Evolutionary conservation across 2,329 filamentous ascomycete genomes (phyloP), one percentile per base, ranked within the genome.

Genomic region (Colletotrichum spinosum): DNA sequence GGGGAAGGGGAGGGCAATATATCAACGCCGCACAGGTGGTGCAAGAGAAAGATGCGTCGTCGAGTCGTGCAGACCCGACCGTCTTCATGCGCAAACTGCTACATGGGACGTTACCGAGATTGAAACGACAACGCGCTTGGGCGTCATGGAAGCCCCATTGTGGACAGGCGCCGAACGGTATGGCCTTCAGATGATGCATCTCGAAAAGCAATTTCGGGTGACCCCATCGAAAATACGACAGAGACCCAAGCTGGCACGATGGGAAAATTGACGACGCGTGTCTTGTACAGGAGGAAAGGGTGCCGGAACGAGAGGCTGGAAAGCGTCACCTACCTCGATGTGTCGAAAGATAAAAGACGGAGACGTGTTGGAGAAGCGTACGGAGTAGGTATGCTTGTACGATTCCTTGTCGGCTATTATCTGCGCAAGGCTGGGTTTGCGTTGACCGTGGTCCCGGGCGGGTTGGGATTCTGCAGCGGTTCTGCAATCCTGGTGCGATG

Each of bases 91-190:
- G 63, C 63, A 59, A 50, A 64, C 63, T 67, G 60, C 63, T 64
- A 64, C 63, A 67, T 67, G 63, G 63, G 63, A 67, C 54, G 63
- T 67, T 67, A 54, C 63, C 60, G 63, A 67, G 59, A 67, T 67
- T 67, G 63, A 67, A 67, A 67, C 59, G 37, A 49, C 52, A 38
- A 67, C 63, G 48, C 59, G 63, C 60, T 64, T 63, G 52, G 53
- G 59, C 63, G 42, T 67, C 53, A 45, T 55, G 54, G 33, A 55
- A 64, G 53, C 60, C 60, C 53, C 44, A 54, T 57, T 25, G 53
- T 50, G 59, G 63, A 34, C 38, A 64, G 59, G 63, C 59, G 42
- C 63, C 60, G 59, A 64, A 59, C 59, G 51, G 48, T 37, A 48
- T 39, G 33, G 53, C 63, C 63, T 67, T 64, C 63, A 67, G 53